Evolutionary conservation across 2,329 filamentous ascomycete genomes (phyloP).

Genomic region (Exophiala mesophila): DNA sequence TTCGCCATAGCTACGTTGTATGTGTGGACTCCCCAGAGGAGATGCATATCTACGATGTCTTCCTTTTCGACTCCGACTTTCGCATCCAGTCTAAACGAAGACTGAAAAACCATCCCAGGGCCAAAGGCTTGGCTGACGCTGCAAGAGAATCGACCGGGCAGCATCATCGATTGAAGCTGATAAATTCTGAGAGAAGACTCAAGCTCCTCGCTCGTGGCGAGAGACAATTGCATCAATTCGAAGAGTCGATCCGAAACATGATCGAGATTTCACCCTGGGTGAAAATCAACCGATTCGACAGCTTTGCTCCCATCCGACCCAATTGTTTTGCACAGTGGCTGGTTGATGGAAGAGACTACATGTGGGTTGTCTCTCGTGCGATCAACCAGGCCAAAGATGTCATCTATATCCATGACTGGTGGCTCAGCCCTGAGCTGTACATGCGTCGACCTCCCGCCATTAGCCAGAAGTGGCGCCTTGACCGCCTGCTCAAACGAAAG

Average conservation of each 20-base stretch:
- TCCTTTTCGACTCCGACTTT: slow-evolving; percentile 89
- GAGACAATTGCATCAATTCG: slow-evolving; percentile 82
- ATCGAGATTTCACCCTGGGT: slow-evolving; percentile 76
- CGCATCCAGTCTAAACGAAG: slow-evolving; percentile 58
- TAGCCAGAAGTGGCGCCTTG: slow-evolving; percentile 95
- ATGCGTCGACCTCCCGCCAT: slow-evolving; percentile 90
- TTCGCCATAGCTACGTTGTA: slow-evolving; percentile 95
- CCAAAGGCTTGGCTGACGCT: slow-evolving; percentile 59
- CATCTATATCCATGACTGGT: slow-evolving; percentile 99
- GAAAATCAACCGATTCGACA: slow-evolving; percentile 78
- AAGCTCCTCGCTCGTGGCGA: slow-evolving; percentile 90
- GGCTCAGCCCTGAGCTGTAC: slow-evolving; percentile 94
- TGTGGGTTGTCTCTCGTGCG: slow-evolving; percentile 97
- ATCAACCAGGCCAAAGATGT: slow-evolving; percentile 97
- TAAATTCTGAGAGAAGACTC: slow-evolving; percentile 86
- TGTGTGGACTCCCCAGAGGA: slow-evolving; percentile 98
- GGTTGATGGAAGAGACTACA: slow-evolving; percentile 93
- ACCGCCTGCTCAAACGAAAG: slow-evolving; percentile 87
- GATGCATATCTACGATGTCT: slow-evolving; percentile 98
- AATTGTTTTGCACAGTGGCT: slow-evolving; percentile 93
- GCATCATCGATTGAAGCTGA: slow-evolving; percentile 82
- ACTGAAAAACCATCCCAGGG: slow-evolving; percentile 42
- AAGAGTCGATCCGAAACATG: slow-evolving; percentile 89
- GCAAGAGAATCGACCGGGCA: slow-evolving; percentile 61
- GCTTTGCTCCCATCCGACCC: slow-evolving; percentile 83